A percentile compares a stretch with the other conserved stretches of the same genome.
Evolutionary conservation across 148 eudicot species (phyloP).

Genomic region (Polygonum aviculare): DNA sequence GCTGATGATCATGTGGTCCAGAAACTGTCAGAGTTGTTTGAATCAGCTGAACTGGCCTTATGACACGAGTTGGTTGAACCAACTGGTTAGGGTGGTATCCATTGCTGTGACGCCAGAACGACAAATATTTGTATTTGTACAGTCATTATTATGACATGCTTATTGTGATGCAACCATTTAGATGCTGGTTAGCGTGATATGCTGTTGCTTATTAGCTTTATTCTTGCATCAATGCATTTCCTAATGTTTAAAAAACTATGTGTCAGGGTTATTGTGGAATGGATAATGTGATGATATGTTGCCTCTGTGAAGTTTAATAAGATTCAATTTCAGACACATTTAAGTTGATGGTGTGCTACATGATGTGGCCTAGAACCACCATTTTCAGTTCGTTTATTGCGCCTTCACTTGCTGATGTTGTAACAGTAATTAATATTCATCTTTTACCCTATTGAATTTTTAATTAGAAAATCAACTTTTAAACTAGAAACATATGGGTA

Average conservation of each 20-base stretch:
- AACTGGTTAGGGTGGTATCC: background rate
- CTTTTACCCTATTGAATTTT: no score
- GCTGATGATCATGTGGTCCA: constrained; percentile 44
- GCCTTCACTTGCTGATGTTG: no score
- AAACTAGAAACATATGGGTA: no score
- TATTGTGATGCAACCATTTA: background rate
- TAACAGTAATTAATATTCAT: no score
- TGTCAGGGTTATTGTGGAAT: background rate
- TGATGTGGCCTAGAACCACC: no score
- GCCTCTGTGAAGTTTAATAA: no score
- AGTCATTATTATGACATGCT: constrained; percentile 1
- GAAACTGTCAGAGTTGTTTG: constrained; percentile 37
- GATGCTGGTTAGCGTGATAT: background rate
- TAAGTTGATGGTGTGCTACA: no score
- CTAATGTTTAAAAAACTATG: background rate
- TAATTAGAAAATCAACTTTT: no score
- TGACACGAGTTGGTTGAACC: background rate
- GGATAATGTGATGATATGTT: no score
- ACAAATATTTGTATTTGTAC: background rate
- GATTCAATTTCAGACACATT: no score
- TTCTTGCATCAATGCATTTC: background rate
- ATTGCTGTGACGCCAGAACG: background rate
- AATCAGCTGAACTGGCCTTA: constrained; percentile 27
- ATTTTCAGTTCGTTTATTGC: no score
- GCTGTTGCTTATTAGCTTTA: background rate